Conservation (phyloP, 2,329 filamentous ascomycete genomes). For the Aschersonia sp. region DNA sequence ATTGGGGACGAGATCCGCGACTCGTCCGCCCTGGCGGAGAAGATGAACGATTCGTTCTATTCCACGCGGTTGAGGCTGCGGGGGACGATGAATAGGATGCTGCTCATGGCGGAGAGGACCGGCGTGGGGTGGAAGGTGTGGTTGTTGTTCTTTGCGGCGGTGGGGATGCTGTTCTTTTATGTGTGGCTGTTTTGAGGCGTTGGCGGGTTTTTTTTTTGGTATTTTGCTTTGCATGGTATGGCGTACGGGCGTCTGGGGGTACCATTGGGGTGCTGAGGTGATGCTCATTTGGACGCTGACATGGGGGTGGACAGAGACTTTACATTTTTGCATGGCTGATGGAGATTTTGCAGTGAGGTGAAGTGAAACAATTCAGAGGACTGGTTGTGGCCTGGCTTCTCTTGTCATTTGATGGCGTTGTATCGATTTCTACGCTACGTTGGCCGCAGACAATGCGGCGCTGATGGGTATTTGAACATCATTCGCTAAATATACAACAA, state of each 20-base stretch:
- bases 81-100: conserved; percentile 95
- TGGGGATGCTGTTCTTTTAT: conserved; percentile 74
- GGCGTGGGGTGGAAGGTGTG: conserved; percentile 95
- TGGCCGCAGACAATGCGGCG: too few relatives aligned
- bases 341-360: not conserved
- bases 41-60: conserved; percentile 94
- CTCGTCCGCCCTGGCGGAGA: conserved; percentile 74
- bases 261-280: too few relatives aligned
- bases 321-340: not conserved
- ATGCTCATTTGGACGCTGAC: too few relatives aligned
- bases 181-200: conserved; percentile 68
- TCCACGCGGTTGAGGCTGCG: conserved; percentile 64
- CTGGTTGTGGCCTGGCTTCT: too few relatives aligned
- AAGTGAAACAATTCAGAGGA: too few relatives aligned
- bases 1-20: conserved; percentile 95
- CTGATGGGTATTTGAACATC: too few relatives aligned
- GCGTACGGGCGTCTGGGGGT: too few relatives aligned
- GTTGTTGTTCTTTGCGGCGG: conserved; percentile 75
- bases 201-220: too few relatives aligned
- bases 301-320: not conserved
- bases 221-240: too few relatives aligned
- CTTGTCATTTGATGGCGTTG: too few relatives aligned
- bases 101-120: conserved; percentile 85
- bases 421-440: too few relatives aligned
- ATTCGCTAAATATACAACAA: too few relatives aligned